A percentile compares a stretch with the other conserved stretches of the same genome.
These are phyloP conservation scores for Geosmithia flava DNA, from an alignment of 2,329 filamentous ascomycete genomes.

Conservation along the genomic window DNA sequence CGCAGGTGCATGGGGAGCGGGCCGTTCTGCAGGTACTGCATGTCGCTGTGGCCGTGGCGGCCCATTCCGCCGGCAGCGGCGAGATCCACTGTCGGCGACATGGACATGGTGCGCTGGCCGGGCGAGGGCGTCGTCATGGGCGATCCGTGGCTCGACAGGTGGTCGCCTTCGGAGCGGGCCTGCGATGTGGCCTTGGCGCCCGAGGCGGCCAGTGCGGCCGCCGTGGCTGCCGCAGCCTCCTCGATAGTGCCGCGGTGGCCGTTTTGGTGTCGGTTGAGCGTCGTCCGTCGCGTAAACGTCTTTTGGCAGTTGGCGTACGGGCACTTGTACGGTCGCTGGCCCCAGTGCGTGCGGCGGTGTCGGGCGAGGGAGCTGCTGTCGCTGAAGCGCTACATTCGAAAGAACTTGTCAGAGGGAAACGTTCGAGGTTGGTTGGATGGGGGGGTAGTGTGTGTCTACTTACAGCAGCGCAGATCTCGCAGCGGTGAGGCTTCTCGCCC, in stretches of 20 bases:
- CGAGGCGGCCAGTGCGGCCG: slow-evolving; percentile 61
- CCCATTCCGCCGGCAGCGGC: slow-evolving; percentile 55
- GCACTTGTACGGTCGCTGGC: slow-evolving; percentile 94
- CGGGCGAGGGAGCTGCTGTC: slow-evolving; percentile 90
- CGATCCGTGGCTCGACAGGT: slow-evolving; percentile 59
- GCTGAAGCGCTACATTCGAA: slow-evolving; percentile 45
- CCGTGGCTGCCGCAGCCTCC: slow-evolving; percentile 80
- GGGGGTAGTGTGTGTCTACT: neutral
- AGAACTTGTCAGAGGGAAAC: neutral
- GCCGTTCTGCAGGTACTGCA: slow-evolving; percentile 62
- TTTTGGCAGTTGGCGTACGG: slow-evolving; percentile 96
- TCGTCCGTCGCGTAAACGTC: slow-evolving; percentile 93
- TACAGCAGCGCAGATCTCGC: slow-evolving; percentile 92
- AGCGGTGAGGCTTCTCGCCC: slow-evolving; percentile 97
- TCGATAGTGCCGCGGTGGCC: slow-evolving; percentile 92
- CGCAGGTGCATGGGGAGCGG: slow-evolving; percentile 76
- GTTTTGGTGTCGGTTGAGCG: slow-evolving; percentile 88
- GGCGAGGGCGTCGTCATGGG: slow-evolving; percentile 74
- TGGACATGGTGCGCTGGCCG: slow-evolving; percentile 63
- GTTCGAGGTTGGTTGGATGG: neutral
- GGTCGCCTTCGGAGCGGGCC: slow-evolving; percentile 57
- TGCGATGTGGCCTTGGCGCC: slow-evolving; percentile 27
- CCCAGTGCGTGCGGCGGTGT: slow-evolving; percentile 89
- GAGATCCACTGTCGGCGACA: slow-evolving; percentile 69
- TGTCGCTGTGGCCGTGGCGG: slow-evolving; percentile 45